Conservation (phyloP, 805 yeast genomes). For the Debaryomyces maramus region DNA sequence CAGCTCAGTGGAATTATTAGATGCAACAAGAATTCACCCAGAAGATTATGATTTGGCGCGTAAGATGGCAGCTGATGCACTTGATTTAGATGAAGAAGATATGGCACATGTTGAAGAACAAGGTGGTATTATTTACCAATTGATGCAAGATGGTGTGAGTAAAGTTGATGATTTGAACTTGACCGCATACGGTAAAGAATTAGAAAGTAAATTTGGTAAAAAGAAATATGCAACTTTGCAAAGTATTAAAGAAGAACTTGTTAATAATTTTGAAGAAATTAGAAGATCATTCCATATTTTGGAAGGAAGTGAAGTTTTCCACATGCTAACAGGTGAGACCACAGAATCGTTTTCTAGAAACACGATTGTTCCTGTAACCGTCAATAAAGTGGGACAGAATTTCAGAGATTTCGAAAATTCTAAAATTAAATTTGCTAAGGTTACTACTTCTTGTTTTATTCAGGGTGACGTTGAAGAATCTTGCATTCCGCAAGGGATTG, state of each 20-base stretch:
- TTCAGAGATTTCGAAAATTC: constrained; percentile 52
- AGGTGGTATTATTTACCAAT: constrained; percentile 76
- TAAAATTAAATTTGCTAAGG: constrained; percentile 41
- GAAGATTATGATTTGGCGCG: constrained; percentile 96
- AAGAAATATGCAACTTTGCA: constrained; percentile 77
- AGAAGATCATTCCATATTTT: constrained; percentile 69
- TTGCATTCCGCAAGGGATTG: constrained; percentile 46
- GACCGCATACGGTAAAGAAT: constrained; percentile 89
- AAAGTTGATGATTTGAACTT: constrained; percentile 83
- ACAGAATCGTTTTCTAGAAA: constrained; percentile 66
- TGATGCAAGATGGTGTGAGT: constrained; percentile 67
- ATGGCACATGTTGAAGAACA: constrained; percentile 75
- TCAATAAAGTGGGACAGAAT: constrained; percentile 68
- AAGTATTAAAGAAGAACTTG: constrained; percentile 82
- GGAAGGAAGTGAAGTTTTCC: constrained; percentile 73
- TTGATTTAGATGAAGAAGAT: constrained; percentile 94
- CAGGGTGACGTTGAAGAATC: constrained; percentile 47
- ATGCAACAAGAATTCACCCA: constrained; percentile 95
- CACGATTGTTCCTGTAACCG: constrained; percentile 69
- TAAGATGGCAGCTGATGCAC: constrained; percentile 97
- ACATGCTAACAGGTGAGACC: constrained; percentile 86
- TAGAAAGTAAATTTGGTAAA: constrained; percentile 70
- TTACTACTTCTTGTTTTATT: constrained; percentile 41
- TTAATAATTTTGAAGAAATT: constrained; percentile 83
- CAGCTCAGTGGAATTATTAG: constrained; percentile 76